A percentile compares a stretch with the other conserved stretches of the same genome.
Evolutionary conservation across 2,329 filamentous ascomycete species (phyloP).

Genomic region (Sphaerulina vaccinii): DNA sequence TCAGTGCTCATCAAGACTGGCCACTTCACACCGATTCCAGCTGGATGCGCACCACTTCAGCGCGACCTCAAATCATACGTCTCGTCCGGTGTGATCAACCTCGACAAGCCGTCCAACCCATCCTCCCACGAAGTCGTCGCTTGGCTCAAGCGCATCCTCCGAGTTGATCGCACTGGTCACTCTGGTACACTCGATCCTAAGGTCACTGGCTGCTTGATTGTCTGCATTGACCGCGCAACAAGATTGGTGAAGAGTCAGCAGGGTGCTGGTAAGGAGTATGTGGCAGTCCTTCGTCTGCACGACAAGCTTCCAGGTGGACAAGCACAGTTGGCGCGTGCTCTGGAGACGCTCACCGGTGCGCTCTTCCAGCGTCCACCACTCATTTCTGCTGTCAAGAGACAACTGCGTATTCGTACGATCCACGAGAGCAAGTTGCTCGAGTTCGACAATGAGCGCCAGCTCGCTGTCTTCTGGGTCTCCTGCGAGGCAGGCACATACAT

Average conservation of each 20-base stretch:
- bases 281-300: conserved; percentile 91
- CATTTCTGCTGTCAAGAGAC: conserved; percentile 98
- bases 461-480: conserved; percentile 98
- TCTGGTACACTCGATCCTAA: conserved; percentile 97
- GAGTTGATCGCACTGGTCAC: conserved; percentile 95
- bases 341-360: conserved; percentile 94
- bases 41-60: conserved; percentile 85
- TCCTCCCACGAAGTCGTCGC: conserved; percentile 98
- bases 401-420: conserved; percentile 96
- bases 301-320: conserved; percentile 92
- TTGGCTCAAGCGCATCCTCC: conserved; percentile 97
- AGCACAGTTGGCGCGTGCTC: conserved; percentile 85
- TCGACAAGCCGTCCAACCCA: conserved; percentile 95
- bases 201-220: conserved; percentile 92
- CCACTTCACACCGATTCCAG: conserved; percentile 95
- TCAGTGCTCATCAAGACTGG: conserved; percentile 87
- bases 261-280: conserved; percentile 98
- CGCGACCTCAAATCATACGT: conserved; percentile 97
- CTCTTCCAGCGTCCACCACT: conserved; percentile 95
- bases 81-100: conserved; percentile 96
- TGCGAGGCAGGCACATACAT: conserved; percentile 99
- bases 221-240: conserved; percentile 94
- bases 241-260: conserved; percentile 98
- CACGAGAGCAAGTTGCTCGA: conserved; percentile 93
- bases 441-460: conserved; percentile 96